Evolutionary conservation across 306 rosid genomes (phyloP).

Genomic region (Trifolium fragiferum): DNA sequence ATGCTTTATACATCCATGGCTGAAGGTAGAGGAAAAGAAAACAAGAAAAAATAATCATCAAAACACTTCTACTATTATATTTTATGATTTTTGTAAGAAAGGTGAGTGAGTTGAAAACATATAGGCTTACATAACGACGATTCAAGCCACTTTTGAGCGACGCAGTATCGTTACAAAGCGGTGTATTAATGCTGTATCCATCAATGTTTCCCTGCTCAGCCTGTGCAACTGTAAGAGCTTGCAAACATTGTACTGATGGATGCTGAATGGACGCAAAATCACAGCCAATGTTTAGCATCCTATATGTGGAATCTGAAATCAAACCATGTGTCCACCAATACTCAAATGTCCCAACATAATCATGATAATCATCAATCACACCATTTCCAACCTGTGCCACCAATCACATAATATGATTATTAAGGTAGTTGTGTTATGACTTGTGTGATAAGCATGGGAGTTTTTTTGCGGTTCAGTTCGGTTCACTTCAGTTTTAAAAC

Average conservation of each 20-base stretch:
- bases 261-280: conserved; percentile 72
- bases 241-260: conserved; percentile 73
- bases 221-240: conserved; percentile 60
- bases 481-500: too few species aligned
- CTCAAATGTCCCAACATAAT: conserved; percentile 84
- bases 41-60: conserved; percentile 28
- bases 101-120: not conserved
- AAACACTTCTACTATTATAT: not conserved
- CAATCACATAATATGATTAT: conserved; percentile 15
- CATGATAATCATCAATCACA: conserved; percentile 91
- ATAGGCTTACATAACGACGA: conserved; percentile 80
- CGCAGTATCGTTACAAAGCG: conserved; percentile 67
- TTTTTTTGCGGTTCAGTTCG: too few species aligned
- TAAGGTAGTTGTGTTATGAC: not conserved
- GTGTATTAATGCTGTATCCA: conserved; percentile 81
- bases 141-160: conserved; percentile 62
- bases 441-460: too few species aligned
- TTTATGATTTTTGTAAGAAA: not conserved
- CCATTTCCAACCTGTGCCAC: conserved; percentile 89
- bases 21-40: conserved; percentile 43
- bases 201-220: conserved; percentile 87
- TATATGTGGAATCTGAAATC: conserved; percentile 91
- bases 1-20: conserved; percentile 98
- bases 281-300: conserved; percentile 57
- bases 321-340: conserved; percentile 98